A percentile compares a stretch with the other conserved stretches of the same genome.
Evolutionary conservation across 192 early-diverging fungal species (phyloP).

Genomic region (Chytriomyces sp.): DNA sequence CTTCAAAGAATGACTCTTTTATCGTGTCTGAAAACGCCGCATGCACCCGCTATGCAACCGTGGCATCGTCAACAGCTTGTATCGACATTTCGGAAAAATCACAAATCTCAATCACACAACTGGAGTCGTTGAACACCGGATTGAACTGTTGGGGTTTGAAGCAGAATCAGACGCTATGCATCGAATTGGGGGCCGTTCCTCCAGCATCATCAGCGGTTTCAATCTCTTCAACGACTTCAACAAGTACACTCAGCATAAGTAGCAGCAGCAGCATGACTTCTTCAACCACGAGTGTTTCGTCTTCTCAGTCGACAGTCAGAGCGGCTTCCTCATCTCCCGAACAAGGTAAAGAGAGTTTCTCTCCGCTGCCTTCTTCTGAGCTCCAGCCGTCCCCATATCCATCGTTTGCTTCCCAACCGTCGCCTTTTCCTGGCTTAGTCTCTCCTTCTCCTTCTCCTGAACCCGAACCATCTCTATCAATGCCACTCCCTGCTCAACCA

Average conservation of each 20-base stretch:
- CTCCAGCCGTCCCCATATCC: not conserved
- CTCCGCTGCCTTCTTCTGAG: not conserved
- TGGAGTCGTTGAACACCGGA: conserved; percentile 15
- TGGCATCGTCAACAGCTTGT: conserved; percentile 22
- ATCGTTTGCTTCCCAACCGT: not conserved
- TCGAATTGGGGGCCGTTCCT: not conserved
- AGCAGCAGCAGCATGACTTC: not conserved
- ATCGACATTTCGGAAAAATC: conserved; percentile 3
- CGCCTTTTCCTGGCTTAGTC: too few relatives aligned
- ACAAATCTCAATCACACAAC: conserved; percentile 19
- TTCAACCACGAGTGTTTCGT: not conserved
- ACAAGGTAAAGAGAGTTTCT: not conserved
- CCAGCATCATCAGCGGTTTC: not conserved
- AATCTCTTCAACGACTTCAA: not conserved
- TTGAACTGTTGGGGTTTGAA: conserved; percentile 26
- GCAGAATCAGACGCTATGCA: conserved; percentile 18
- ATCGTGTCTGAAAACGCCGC: not conserved
- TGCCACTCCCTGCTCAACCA: not conserved
- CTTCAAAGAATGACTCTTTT: not conserved
- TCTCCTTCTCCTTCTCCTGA: not conserved
- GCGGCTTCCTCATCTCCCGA: not conserved
- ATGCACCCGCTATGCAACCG: not conserved
- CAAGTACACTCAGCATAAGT: not conserved
- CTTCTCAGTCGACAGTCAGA: not conserved
- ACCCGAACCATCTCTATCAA: not conserved